These are phyloP conservation scores for Solanum bulbocastanum DNA, from an alignment of 257 asterid genomes.

Conservation along the genomic window DNA sequence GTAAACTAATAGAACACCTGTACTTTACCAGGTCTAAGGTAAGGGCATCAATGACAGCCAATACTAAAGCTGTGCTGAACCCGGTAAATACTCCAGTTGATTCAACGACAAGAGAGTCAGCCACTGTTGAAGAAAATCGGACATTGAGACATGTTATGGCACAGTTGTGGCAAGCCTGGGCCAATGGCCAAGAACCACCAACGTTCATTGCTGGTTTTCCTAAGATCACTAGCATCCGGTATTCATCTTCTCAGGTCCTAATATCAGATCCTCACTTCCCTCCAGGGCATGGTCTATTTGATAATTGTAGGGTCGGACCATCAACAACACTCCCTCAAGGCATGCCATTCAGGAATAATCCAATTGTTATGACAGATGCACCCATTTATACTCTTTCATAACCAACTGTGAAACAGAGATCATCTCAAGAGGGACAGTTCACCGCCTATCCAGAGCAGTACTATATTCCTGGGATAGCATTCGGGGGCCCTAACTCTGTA, in stretches of 20 bases:
- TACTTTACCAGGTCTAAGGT: background rate
- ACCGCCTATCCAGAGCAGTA: background rate
- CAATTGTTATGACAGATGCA: accelerated
- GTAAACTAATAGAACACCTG: background rate
- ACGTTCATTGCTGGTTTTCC: background rate
- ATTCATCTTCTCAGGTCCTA: background rate
- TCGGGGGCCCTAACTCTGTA: too few relatives aligned
- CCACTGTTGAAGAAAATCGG: background rate
- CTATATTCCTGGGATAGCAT: too few relatives aligned
- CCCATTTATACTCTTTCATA: too few relatives aligned
- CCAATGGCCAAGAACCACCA: background rate
- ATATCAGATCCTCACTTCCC: background rate
- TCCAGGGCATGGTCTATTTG: background rate
- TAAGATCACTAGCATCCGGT: background rate
- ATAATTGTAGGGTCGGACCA: background rate
- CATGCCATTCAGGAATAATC: background rate
- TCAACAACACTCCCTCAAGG: background rate
- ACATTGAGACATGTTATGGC: background rate
- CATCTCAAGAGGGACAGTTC: background rate
- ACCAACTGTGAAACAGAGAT: background rate
- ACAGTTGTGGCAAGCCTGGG: background rate
- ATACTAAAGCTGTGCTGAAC: background rate
- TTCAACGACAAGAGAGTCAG: background rate
- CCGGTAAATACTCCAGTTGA: background rate
- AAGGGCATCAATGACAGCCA: background rate